Base-by-base conservation (phyloP, 495 filamentous ascomycete species). In the Hyaloscypha finlandica region DNA sequence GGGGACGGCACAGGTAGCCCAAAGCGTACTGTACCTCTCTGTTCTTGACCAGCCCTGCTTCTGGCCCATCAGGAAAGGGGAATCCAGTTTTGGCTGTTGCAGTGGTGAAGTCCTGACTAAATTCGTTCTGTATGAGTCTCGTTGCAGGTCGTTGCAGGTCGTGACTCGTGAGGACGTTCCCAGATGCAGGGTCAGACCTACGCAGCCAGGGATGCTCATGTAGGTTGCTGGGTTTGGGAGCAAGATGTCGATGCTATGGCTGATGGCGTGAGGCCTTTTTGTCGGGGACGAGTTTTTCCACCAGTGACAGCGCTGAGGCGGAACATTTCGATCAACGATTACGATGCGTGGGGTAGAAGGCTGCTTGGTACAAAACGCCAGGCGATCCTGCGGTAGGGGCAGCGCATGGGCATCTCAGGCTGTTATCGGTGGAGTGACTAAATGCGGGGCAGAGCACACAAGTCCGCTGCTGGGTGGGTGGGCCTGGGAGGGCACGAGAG, bases 271-370 rank as follows among this genome's bases (percentile, higher is more conserved):
- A 42, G 35, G 30, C 11, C 25, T 22, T 31, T 51, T 53, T 56
- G 30, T 20, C 2, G 19, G 52, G 69, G 68, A 62, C 65, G 58
- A 67, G 54, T 71, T 74, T 39, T 67, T 71, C 71, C 71, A 71
- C 71, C 63, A 74, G 65, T 66, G 4, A 63, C 2, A 32, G 16
- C 3, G 2, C 3, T 12, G 29, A 19, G 6, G 6, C 2, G 51
- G 64, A 68, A 64, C 61, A 67, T 69, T 25, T 55, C 54, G 60
- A 65, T 68, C 59, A 58, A 20, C 63, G 58, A 51, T 14, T 39
- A 31, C 29, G 32, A 35, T 54, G 65, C 69, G 69, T 71, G 69
- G 69, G 69, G 69, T 71, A 64, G 42, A 30, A 45, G 31, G 31
- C 58, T 37, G n/a, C n/a, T n/a, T n/a, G n/a, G n/a, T n/a, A 33